Conservation (phyloP, 345 rosid genomes). For the Eucalyptus victrix region DNA sequence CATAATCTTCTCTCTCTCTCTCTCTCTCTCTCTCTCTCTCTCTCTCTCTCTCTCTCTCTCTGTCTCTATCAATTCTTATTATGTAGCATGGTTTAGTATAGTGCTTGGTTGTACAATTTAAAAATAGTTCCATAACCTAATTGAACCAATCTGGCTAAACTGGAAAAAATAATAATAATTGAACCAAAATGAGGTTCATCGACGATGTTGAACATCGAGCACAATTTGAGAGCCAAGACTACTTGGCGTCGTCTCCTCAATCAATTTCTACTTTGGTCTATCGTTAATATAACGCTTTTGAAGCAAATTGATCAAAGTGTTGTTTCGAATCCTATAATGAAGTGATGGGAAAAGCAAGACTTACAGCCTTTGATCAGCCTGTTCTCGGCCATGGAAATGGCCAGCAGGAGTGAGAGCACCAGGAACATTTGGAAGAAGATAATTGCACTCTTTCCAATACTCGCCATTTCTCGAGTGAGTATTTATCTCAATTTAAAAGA, state of each 20-base stretch:
- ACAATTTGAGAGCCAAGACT: neutral
- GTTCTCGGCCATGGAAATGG: neutral
- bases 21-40: no score
- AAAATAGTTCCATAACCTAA: neutral
- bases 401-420: conserved; percentile 1
- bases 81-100: neutral
- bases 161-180: neutral
- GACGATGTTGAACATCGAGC: neutral
- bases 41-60: no score
- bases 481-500: neutral
- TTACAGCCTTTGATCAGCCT: neutral
- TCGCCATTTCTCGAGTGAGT: neutral
- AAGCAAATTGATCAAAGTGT: neutral
- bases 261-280: neutral
- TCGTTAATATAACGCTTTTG: neutral
- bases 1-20: no score
- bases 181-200: neutral
- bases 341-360: neutral
- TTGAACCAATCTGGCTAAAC: neutral
- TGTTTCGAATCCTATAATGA: neutral
- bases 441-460: neutral
- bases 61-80: accelerated
- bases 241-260: neutral
- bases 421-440: neutral
- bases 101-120: neutral